Evolutionary conservation across 2,329 filamentous ascomycete genomes (phyloP), one percentile per base, ranked within the genome.

Genomic region (Magnaporthiopsis rhizophila): DNA sequence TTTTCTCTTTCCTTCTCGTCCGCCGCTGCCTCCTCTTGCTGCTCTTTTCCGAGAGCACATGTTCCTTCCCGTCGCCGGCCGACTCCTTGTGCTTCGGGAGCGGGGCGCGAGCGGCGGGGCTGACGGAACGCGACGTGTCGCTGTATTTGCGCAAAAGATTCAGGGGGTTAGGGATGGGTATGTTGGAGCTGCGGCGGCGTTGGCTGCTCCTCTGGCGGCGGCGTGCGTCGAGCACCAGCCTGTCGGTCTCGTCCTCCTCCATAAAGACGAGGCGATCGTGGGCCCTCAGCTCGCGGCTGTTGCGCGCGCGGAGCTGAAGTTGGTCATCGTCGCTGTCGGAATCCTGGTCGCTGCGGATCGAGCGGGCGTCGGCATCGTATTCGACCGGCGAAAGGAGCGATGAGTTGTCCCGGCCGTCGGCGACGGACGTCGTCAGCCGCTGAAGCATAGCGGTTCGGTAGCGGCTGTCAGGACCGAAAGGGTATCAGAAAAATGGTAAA

Each of bases 251-350:
- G 66, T 93, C 90, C 74, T 93, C 89, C 68, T 92, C 89, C 69
- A 90, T 82, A 69, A 94, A 76, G 0, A 94, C 86, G 58, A 86
- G 81, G 58, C 86, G 81, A 72, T 92, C 89, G 74, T 89, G 86
- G 50, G 85, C 84, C 53, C 86, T 83, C 64, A 92, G 80, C 73
- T 92, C 89, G 64, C 83, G 79, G 71, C 87, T 90, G 68, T 86
- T 90, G 61, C 89, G 83, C 45, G 86, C 86, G 11, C 83, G 83
- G 65, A 82, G 79, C 67, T 89, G 78, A 63, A 90, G 80, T 70
- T 90, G 81, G 73, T 92, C 88, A 74, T 92, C 89, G 69, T 91
- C 89, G 75, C 86, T 90, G 72, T 92, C 89, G 65, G 86, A 89
- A 72, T 91, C 89, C 73, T 91, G 88, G 71, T 90, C 88, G 77